Evolutionary conservation across 306 rosid genomes (phyloP), one percentile per base, ranked within the genome.

Genomic region (Benincasa hispida): DNA sequence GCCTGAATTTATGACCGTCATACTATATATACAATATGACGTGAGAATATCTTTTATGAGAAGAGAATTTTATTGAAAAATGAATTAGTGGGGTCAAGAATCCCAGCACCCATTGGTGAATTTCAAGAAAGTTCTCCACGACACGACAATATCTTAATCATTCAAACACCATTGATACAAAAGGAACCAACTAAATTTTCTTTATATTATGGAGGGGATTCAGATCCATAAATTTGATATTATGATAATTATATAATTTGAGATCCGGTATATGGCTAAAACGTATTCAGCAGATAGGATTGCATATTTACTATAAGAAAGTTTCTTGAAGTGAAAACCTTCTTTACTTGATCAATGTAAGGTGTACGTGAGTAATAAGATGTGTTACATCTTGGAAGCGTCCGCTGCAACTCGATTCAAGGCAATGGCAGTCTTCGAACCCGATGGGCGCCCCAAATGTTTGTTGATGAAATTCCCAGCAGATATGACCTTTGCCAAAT

Each of bases 401-500:
- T 89, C 89, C 0, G 83, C 81, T 1, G 93, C 79, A 78, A 82
- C 87, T 41, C 81, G 84, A 84, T 80, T 83, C 67, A 87, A 80
- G 82, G 98, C 94, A 28, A 89, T 78, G 30, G 97, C 90, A 0
- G 91, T 89, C 80, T 94, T 94, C 10, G 98, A 90, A 53, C 90
- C 88, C 22, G 93, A 89, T 0, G 85, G 85, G 50, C 92, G 88
- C 55, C 92, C 84, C 87, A 90, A 76, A 53, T 91, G 92, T 63
- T 81, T 85, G 89, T 85, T 80, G 87, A 94, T 91, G 88, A 87
- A 94, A 72, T 94, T 92, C 14, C 98, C 98, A 12, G 83, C 92
- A 45, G 63, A 41, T 84, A 94, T 78, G 82, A 94, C 96, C 88
- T 88, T 91, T 50, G 67, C 76, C 74, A 94, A 66, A 85, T 94